phyloP scores from a whole-genome alignment of 805 yeast species.

The Scheffersomyces ergatensis region DNA sequence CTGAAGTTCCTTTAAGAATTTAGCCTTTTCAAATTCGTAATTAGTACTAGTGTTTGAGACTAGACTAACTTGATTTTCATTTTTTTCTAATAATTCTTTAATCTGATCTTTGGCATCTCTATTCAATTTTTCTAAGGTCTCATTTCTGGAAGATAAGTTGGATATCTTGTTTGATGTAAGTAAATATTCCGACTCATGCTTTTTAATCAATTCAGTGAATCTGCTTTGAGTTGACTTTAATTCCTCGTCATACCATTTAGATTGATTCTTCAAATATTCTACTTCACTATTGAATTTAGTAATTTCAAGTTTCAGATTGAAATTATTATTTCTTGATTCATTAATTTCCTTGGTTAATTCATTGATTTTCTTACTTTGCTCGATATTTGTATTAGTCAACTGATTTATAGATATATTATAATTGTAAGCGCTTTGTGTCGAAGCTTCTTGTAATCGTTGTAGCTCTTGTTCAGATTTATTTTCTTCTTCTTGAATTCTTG shows the following conservation, averaged over 20 bases:
- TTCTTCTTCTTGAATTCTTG: slow-evolving; percentile 13
- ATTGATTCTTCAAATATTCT: slow-evolving; percentile 30
- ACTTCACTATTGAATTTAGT: slow-evolving; percentile 34
- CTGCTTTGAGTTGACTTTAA: slow-evolving; percentile 31
- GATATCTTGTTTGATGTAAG: slow-evolving; percentile 26
- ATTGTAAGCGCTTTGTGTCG: slow-evolving; percentile 22
- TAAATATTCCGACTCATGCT: slow-evolving; percentile 35
- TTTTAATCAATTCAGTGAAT: slow-evolving; percentile 36
- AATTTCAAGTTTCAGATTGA: slow-evolving; percentile 30
- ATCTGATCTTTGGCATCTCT: slow-evolving; percentile 39
- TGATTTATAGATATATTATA: slow-evolving; percentile 25
- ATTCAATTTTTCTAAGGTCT: slow-evolving; percentile 32
- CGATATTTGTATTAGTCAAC: slow-evolving; percentile 33
- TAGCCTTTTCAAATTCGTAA: slow-evolving; percentile 47
- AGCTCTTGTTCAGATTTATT: slow-evolving; percentile 10
- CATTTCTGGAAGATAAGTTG: slow-evolving; percentile 21
- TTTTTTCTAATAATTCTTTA: slow-evolving; percentile 45
- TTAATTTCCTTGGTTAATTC: slow-evolving; percentile 34
- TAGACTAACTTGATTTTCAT: slow-evolving; percentile 21
- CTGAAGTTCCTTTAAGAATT: slow-evolving; percentile 32
- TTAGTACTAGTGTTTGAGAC: slow-evolving; percentile 20
- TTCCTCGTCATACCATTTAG: slow-evolving; percentile 40
- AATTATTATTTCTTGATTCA: slow-evolving; percentile 35
- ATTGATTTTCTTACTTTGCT: slow-evolving; percentile 31
- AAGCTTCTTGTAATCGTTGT: slow-evolving; percentile 7